Base-by-base conservation (phyloP, 2,329 filamentous ascomycete species). In the Neofusicoccum parvum region DNA sequence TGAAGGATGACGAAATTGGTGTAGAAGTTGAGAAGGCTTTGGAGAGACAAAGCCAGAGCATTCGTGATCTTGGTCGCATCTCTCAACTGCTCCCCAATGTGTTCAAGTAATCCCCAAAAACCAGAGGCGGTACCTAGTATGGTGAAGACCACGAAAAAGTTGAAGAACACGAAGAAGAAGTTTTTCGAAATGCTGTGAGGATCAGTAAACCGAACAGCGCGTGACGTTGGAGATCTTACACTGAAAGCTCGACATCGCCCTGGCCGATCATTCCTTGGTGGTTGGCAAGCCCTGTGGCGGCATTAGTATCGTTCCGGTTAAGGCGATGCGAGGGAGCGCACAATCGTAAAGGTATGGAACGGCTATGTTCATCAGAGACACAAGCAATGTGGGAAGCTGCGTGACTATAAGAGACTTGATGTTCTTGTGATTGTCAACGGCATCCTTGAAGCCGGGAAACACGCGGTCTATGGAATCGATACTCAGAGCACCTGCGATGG, bases 81-180 rank as follows among this genome's bases (percentile, higher is more conserved):
- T 70, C 87, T 88, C 64, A 97, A 83, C 10, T 90, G 87, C 54
- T 94, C 86, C 63, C 87, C 87, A 53, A 98, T 83, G 32, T 82
- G 80, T 65, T 86, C 79, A 73, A 85, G 83, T 62, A 90, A 86
- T 39, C 83, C 82, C 78, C 88, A 88, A 73, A 97, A 91, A 63
- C 89, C 87, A 45, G 90, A 88, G 1, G 88, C 92, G 4, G 93
- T 92, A 63, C 91, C 91, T 51, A 96, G 91, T 32, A 95, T 86
- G 0, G 94, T 96, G 76, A 98, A 97, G 50, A 98, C 87, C 59
- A 98, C 86, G 79, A 99, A 99, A 65, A 98, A 92, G 79, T 99
- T 99, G 86, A 99, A 98, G 79, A 99, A 99, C 10, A 91, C 94
- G 76, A 99, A 99, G 84, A 98, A 97, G 80, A 98, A 99, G 78